A percentile compares a stretch with the other conserved stretches of the same genome.
These are phyloP conservation scores for Cyberlindnera americana DNA, from an alignment of 805 yeast genomes.

Conservation along the genomic window DNA sequence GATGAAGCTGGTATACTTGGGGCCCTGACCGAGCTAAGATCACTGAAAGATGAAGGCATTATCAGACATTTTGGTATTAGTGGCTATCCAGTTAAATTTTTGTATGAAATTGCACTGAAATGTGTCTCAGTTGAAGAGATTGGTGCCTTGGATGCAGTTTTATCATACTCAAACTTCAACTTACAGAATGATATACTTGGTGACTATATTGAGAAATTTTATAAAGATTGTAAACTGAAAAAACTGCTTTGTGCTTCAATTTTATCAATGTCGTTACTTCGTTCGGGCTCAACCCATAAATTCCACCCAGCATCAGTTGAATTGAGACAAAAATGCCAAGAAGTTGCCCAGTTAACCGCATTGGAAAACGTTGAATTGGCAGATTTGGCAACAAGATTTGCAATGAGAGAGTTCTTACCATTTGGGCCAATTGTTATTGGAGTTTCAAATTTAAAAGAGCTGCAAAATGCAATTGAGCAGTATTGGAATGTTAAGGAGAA, in stretches of 20 bases:
- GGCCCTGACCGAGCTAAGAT: constrained; percentile 60
- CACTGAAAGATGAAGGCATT: constrained; percentile 59
- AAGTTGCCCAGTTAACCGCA: constrained; percentile 37
- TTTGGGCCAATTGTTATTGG: constrained; percentile 71
- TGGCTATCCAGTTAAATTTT: constrained; percentile 79
- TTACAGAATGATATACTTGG: constrained; percentile 65
- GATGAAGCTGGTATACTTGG: constrained; percentile 47
- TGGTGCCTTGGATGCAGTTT: constrained; percentile 67
- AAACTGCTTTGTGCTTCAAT: constrained; percentile 79
- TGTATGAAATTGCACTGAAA: constrained; percentile 48
- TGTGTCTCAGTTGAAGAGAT: constrained; percentile 37
- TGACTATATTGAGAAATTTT: constrained; percentile 45
- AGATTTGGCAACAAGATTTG: constrained; percentile 74
- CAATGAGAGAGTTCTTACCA: constrained; percentile 42
- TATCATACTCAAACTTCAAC: constrained; percentile 80
- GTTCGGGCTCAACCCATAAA: constrained; percentile 59
- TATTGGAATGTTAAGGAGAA: constrained; percentile 45
- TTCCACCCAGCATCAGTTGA: constrained; percentile 78
- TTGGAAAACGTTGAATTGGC: constrained; percentile 62
- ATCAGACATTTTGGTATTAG: constrained; percentile 63
- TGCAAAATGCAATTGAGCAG: constrained; percentile 56
- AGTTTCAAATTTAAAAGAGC: constrained; percentile 59
- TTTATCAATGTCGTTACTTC: constrained; percentile 79
- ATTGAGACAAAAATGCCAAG: constrained; percentile 44
- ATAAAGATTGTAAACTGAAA: constrained; percentile 49